Evolutionary conservation across 2,329 filamentous ascomycete genomes (phyloP), one percentile per base, ranked within the genome.

Genomic region (Elsinoe arachidis): DNA sequence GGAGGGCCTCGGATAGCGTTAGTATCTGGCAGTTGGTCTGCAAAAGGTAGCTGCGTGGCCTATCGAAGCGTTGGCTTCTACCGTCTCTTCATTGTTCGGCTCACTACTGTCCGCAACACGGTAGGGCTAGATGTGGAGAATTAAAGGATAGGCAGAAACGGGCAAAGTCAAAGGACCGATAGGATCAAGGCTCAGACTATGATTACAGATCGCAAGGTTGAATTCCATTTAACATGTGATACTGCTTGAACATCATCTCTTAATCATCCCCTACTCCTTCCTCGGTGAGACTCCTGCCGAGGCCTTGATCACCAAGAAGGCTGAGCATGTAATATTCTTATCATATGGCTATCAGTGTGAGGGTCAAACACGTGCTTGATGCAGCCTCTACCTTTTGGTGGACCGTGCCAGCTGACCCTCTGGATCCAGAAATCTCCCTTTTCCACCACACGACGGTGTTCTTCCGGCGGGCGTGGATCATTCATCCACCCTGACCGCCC

Each of bases 41-140:
- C 21, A 46, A 46, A 26, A 46, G 41, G 41, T 46, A 44, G 41
- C 15, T 44, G 41, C 41, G 41, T 44, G 41, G 41, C 23, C 49
- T 53, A 53, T 53, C 49, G 49, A 53, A 38, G 49, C 49, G 49
- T 53, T 38, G 37, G n/a, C 23, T 53, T 53, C 49, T 15, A 37
- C 17, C 49, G 49, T 53, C 49, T 53, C 34, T 34, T n/a, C 11
- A 53, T 53, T 23, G 12, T 38, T 53, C 41, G 41, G 41, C 41
- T 44, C 41, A 21, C 41, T 44, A 44, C 17, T 23, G 15, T 17
- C n/a, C 12, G 11, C 5, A n/a, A 51, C n/a, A 51, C 17, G 49
- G 35, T 53, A 53, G 49, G 49, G 49, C 49, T 53, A 39, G 17
- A 35, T 35, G 49, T 53, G 49, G 34, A 33, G 26, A 33, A 35